Evolutionary conservation across 2,329 filamentous ascomycete species (phyloP).

Genomic region (Colletotrichum agaves): DNA sequence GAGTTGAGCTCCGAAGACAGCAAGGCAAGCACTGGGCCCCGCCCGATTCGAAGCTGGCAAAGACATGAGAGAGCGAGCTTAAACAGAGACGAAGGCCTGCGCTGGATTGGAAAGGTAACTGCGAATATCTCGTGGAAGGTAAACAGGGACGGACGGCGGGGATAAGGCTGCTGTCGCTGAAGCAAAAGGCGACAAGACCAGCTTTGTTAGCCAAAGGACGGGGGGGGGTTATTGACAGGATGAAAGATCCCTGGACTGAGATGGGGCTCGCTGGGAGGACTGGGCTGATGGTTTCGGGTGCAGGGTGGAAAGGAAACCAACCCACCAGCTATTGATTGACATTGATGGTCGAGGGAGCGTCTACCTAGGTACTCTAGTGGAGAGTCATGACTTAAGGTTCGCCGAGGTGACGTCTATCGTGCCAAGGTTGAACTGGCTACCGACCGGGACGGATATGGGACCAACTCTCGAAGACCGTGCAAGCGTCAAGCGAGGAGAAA

Average conservation of each 20-base stretch:
- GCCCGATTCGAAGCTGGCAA: background rate
- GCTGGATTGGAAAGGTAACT: background rate
- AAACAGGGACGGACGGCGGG: constrained; percentile 17
- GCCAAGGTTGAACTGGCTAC: background rate
- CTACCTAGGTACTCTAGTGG: no score
- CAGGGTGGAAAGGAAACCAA: no score
- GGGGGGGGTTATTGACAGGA: constrained; percentile 14
- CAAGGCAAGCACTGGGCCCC: background rate
- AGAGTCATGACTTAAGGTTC: constrained; percentile 11
- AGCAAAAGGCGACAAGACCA: constrained; percentile 12
- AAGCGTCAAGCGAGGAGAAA: no score
- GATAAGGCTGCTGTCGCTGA: constrained; percentile 28
- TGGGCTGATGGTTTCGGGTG: constrained; percentile 15
- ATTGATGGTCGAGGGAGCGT: background rate
- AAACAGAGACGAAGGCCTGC: background rate
- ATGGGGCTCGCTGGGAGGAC: background rate
- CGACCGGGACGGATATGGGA: background rate
- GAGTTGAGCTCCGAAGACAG: constrained; percentile 7
- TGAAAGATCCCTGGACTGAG: constrained; percentile 8
- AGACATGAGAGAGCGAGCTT: constrained; percentile 16
- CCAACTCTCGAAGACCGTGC: background rate
- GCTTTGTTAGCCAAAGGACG: constrained; percentile 4
- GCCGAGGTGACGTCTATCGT: background rate
- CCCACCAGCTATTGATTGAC: no score
- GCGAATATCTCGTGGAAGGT: background rate